Base-by-base conservation (phyloP, 805 yeast genomes). In the Saccharomycopsis sp. region DNA sequence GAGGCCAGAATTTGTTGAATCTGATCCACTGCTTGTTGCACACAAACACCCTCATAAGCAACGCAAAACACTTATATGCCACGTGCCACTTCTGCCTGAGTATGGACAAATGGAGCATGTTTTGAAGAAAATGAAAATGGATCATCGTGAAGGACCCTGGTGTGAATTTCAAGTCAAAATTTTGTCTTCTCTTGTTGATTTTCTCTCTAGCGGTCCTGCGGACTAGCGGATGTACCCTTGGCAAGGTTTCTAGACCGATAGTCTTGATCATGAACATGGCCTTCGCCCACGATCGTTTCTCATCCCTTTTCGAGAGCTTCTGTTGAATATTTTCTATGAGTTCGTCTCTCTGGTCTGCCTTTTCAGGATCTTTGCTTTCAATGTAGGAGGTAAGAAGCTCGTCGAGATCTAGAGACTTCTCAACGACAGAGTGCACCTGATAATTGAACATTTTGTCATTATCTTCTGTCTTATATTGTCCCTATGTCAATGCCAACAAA, bases 1-100 rank as follows among this genome's bases (percentile, higher is more conserved):
- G 46, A 14, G 62, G 59, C 62, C 62, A 59, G 12, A 56, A 34
- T 9, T 21, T 16, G n/a, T 44, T 24, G 34, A 59, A 59, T 20
- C 47, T 20, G n/a, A 44, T 44, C 21, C 48, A 18, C 16, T 4
- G 48, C 21, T 44, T 44, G 21, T 44, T 44, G 16, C 48, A 12
- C 9, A 44, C 48, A 41, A 57, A 52, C 20, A 56, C n/a, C 21
- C 52, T 50, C 48, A 60, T 46, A 18, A 60, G 18, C 18, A 54
- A 18, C 16, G 54, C 52, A 51, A 40, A 56, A 15, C 54, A 34
- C 21, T 52, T 54, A 37, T 54, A 60, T 4, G 62, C 60, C 21
- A 47, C 56, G 15, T 23, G 18, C 54, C 60, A 60, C 20, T 54
- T 51, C 7, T 51, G 52, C 34, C 55, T 37, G 44, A 44, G 34